These are phyloP conservation scores for Stagonosporopsis cucurbitacearum DNA, from an alignment of 2,329 filamentous ascomycete species.

Conservation along the genomic window DNA sequence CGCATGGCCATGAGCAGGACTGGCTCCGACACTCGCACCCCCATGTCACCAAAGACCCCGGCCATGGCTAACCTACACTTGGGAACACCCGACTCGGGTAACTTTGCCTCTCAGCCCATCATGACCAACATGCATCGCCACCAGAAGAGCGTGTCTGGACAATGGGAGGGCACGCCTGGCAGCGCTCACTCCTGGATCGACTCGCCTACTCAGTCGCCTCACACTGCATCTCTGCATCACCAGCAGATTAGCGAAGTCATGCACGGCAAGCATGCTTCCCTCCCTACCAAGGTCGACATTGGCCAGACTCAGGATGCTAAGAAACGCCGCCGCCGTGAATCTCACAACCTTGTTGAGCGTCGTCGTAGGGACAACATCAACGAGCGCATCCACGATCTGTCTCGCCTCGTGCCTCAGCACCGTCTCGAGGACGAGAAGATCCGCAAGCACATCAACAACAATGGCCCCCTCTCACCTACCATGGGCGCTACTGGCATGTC, in stretches of 20 bases:
- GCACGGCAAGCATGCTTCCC: slow-evolving; percentile 83
- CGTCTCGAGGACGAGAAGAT: slow-evolving; percentile 97
- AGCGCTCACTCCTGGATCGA: slow-evolving; percentile 86
- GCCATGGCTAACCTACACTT: slow-evolving; percentile 76
- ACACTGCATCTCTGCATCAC: slow-evolving; percentile 69
- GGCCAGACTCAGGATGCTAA: slow-evolving; percentile 89
- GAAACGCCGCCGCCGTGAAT: slow-evolving; percentile 86
- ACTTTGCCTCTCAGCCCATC: slow-evolving; percentile 80
- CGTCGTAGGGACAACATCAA: slow-evolving; percentile 98
- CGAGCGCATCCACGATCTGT: slow-evolving; percentile 95
- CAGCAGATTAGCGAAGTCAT: slow-evolving; percentile 88
- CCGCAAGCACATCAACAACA: slow-evolving; percentile 91
- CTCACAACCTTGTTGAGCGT: slow-evolving; percentile 95
- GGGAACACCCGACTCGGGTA: slow-evolving; percentile 71
- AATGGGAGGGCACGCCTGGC: slow-evolving; percentile 87
- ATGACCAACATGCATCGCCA: slow-evolving; percentile 70
- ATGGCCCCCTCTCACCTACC: slow-evolving; percentile 84
- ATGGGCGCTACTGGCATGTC: slow-evolving; percentile 73
- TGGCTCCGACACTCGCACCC: slow-evolving; percentile 74
- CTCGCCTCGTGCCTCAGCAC: slow-evolving; percentile 88
- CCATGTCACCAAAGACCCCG: slow-evolving; percentile 86
- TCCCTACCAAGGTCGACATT: slow-evolving; percentile 80
- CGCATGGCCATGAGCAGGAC: slow-evolving; percentile 62
- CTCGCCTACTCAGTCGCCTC: slow-evolving; percentile 86
- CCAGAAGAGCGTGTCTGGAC: slow-evolving; percentile 83